These are phyloP conservation scores for Xylaria sp. DNA, from an alignment of 2,329 filamentous ascomycete species.

Conservation along the genomic window DNA sequence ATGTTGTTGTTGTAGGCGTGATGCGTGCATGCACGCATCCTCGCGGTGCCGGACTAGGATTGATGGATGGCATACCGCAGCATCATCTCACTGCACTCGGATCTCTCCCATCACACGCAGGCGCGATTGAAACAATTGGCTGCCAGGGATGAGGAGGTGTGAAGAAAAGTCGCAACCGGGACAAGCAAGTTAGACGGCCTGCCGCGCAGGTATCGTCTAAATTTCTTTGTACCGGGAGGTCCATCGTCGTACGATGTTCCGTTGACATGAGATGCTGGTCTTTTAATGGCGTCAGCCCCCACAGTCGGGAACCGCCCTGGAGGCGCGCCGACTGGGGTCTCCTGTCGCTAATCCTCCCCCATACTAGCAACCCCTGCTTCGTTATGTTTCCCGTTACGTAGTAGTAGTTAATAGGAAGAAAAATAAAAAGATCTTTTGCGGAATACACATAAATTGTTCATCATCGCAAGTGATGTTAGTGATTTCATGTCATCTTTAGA, in stretches of 20 bases:
- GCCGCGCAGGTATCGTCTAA: conserved; percentile 23
- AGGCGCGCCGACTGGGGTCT: conserved; percentile 23
- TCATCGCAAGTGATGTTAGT: background rate
- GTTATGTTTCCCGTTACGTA: conserved; percentile 34
- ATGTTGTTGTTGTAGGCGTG: conserved; percentile 20
- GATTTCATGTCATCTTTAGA: background rate
- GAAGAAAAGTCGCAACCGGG: conserved; percentile 40
- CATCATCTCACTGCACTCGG: conserved; percentile 49
- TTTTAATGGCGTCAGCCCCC: conserved; percentile 31
- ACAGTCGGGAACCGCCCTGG: conserved; percentile 26
- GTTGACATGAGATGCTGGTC: conserved; percentile 48
- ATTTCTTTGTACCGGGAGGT: conserved; percentile 1
- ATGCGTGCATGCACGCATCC: conserved; percentile 23
- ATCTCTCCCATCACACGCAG: conserved; percentile 32
- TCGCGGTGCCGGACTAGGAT: conserved; percentile 38
- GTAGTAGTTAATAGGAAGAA: conserved; percentile 36
- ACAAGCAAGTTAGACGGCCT: conserved; percentile 21
- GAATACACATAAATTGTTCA: background rate
- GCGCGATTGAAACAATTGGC: conserved; percentile 35
- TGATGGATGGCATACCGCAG: conserved; percentile 42
- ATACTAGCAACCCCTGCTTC: conserved; percentile 31
- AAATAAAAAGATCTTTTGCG: conserved; percentile 24
- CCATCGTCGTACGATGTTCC: conserved; percentile 29
- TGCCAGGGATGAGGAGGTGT: conserved; percentile 30
- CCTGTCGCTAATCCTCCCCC: conserved; percentile 17